A percentile compares a stretch with the other conserved stretches of the same genome.
Evolutionary conservation across 1,139 yeast genomes (phyloP).

Genomic region (Lodderomyces oxycetoniae): DNA sequence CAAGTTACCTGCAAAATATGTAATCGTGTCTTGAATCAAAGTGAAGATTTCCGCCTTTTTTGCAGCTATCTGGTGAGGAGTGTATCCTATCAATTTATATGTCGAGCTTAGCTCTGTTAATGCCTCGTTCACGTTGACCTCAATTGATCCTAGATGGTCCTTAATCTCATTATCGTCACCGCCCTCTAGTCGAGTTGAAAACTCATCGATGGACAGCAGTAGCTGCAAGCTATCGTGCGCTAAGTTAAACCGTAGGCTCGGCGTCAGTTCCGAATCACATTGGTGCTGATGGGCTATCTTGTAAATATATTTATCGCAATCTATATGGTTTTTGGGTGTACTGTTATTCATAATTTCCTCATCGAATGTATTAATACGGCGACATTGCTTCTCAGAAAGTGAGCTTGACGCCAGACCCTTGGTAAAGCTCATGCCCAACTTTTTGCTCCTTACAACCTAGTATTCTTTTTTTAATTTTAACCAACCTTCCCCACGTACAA

Average conservation of each 20-base stretch:
- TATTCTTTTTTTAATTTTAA: too few species aligned
- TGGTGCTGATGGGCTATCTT: conserved; percentile 1
- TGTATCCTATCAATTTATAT: conserved; percentile 38
- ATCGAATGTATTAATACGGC: too few species aligned
- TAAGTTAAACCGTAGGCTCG: neutral
- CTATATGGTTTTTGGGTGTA: too few species aligned
- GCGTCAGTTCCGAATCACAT: conserved; percentile 6
- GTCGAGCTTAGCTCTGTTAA: conserved; percentile 30
- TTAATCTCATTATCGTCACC: conserved; percentile 1
- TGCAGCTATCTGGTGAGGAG: conserved; percentile 28
- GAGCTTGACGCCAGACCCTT: too few species aligned
- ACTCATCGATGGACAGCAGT: neutral
- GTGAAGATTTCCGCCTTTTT: conserved; percentile 39
- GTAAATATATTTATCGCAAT: too few species aligned
- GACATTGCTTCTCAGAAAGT: too few species aligned
- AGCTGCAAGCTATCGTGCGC: neutral
- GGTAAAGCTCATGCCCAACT: too few species aligned
- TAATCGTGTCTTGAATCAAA: conserved; percentile 38
- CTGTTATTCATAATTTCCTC: too few species aligned
- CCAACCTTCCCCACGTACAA: too few species aligned
- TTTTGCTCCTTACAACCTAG: too few species aligned
- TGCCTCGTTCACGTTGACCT: conserved; percentile 30
- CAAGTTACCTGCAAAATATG: conserved; percentile 28
- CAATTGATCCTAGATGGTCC: conserved; percentile 23
- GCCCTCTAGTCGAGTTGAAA: neutral